Evolutionary conservation across 768 basidiomycete genomes (phyloP), one percentile per base, ranked within the genome.

Genomic region (Phanerochaete sordida): DNA sequence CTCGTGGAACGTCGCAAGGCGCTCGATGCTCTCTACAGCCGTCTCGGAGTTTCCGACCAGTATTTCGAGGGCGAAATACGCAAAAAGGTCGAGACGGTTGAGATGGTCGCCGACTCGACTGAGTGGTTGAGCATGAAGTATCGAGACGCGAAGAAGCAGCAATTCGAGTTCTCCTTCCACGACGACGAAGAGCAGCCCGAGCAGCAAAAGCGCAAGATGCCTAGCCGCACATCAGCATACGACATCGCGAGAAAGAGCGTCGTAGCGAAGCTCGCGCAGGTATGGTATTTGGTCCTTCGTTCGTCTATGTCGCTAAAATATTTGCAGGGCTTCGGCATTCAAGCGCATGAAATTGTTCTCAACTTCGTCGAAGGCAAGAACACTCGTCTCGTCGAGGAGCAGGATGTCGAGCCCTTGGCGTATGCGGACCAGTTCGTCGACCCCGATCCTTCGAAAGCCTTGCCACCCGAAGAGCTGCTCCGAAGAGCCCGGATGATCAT

Each of bases 91-190:
- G 88, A 92, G 64, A 87, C 85, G 57, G 87, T 95, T 44, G 97
- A 99, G 73, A 82, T 91, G 62, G 90, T 95, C 23, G 87, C 91
- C 2, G 97, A 99, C 66, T 84, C 90, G 11, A 88, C 90, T 0
- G 95, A 95, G 68, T 99, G 94, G 94, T 71, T 99, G 50, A 76
- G 82, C 24, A 83, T 93, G 81, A 91, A 89, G 72, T 91, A 93
- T 75, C 88, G 90, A 67, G 82, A 85, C 62, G 82, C 82, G 71
- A 86, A 89, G 70, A 78, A 69, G 58, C 64, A 64, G 26, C 66
- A 80, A 12, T 71, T 77, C 45, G 84, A 86, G 39, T 79, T 91
- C 58, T 84, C 79, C 33, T 90, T 88, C 68, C 85, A 88, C 61
- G 89, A 90, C 60, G 87, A 88, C 57, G 86, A 86, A 54, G 75